These are phyloP conservation scores for Inga leiocalycina DNA, from an alignment of 306 rosid genomes.

Conservation along the genomic window DNA sequence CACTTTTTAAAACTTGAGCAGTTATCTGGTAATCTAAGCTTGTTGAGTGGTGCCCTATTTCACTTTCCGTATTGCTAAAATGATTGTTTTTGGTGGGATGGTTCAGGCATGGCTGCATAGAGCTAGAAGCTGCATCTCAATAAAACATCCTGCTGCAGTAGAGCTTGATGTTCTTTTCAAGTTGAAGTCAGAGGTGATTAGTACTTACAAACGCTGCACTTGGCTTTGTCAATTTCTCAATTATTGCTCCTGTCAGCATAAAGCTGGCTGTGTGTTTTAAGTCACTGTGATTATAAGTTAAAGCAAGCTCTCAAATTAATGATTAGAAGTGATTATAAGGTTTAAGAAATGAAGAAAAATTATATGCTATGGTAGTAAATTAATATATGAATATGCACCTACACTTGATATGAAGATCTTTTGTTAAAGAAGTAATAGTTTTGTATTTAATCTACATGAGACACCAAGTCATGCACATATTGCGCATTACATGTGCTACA, in stretches of 20 bases:
- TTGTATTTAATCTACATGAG: constrained; percentile 12
- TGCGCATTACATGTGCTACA: neutral
- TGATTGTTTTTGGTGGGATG: constrained; percentile 32
- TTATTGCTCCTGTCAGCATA: constrained; percentile 26
- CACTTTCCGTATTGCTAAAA: constrained; percentile 19
- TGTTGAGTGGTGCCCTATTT: constrained; percentile 20
- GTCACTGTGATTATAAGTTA: neutral
- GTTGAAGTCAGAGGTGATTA: constrained; percentile 72
- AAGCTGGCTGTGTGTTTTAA: neutral
- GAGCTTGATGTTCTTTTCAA: constrained; percentile 66
- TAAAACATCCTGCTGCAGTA: constrained; percentile 50
- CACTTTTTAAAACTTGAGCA: constrained; percentile 25
- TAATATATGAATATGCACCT: neutral
- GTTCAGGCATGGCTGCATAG: constrained; percentile 68
- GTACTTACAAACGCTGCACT: constrained; percentile 21
- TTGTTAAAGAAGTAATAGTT: neutral
- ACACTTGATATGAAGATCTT: neutral
- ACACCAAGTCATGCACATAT: neutral
- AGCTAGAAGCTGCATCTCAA: constrained; percentile 59
- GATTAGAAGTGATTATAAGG: neutral
- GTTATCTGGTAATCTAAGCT: constrained; percentile 14
- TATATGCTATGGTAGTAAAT: neutral
- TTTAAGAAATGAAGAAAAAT: neutral
- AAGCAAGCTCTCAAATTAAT: constrained; percentile 28
- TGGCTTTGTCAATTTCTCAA: constrained; percentile 21